Evolutionary conservation across 495 filamentous ascomycete species (phyloP).

Genomic region (Podospora didyma): DNA sequence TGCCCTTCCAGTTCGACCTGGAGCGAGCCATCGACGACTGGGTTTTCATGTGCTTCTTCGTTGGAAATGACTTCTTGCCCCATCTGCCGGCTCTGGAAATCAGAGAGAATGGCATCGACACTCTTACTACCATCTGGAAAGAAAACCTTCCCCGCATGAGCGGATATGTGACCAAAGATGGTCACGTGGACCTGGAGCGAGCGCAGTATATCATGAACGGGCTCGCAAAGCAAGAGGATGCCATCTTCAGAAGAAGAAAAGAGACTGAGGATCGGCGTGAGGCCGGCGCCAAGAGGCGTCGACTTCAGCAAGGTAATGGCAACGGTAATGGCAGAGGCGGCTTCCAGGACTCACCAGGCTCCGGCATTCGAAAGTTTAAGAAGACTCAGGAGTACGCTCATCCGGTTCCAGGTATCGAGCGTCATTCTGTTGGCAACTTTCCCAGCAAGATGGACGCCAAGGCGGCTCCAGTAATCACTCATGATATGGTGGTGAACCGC

Average conservation of each 20-base stretch:
- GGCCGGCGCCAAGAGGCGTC: constrained; percentile 72
- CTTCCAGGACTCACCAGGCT: constrained; percentile 27
- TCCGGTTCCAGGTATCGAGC: constrained; percentile 21
- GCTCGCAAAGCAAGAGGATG: constrained; percentile 90
- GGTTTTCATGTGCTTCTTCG: constrained; percentile 99
- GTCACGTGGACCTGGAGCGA: constrained; percentile 78
- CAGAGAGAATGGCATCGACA: constrained; percentile 94
- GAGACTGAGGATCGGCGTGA: constrained; percentile 78
- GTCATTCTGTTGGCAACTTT: constrained; percentile 45
- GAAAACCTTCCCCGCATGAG: constrained; percentile 90
- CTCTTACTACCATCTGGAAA: constrained; percentile 90
- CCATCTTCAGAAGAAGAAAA: constrained; percentile 82
- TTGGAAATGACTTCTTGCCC: constrained; percentile 97
- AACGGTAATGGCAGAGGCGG: constrained; percentile 38
- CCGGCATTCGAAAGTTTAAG: constrained; percentile 11
- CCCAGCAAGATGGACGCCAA: constrained; percentile 50
- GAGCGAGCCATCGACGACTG: constrained; percentile 98
- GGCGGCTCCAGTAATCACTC: constrained; percentile 58
- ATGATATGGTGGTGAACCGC: constrained; percentile 84
- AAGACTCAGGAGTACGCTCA: constrained; percentile 16
- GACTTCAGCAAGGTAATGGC: constrained; percentile 64
- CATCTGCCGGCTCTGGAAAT: constrained; percentile 96
- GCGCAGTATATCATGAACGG: constrained; percentile 86
- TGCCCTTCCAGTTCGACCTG: constrained; percentile 78
- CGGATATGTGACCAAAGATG: constrained; percentile 93